These are phyloP conservation scores for Populus simonii DNA, from an alignment of 345 rosid species.

Conservation along the genomic window DNA sequence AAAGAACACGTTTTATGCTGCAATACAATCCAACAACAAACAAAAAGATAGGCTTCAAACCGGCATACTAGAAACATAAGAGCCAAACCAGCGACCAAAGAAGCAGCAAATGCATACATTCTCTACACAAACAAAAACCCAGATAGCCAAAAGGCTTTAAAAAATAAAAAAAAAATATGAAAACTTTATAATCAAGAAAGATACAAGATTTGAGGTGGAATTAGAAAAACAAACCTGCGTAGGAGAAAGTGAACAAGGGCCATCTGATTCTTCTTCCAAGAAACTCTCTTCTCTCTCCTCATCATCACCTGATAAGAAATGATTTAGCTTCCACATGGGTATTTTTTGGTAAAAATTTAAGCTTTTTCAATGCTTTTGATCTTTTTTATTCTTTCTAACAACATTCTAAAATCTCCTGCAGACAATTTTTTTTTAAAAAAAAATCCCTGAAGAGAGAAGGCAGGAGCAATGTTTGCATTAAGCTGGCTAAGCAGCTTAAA, in stretches of 20 bases:
- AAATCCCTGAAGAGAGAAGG: neutral
- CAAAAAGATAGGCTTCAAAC: neutral
- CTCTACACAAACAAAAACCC: slow-evolving; percentile 45
- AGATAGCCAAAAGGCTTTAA: neutral
- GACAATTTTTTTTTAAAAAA: neutral
- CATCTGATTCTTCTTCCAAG: slow-evolving; percentile 65
- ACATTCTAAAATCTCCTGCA: neutral
- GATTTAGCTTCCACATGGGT: slow-evolving; percentile 57
- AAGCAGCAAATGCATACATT: slow-evolving; percentile 68
- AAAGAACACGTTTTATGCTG: neutral
- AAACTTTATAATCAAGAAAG: neutral
- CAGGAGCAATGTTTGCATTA: neutral
- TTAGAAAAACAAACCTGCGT: slow-evolving; percentile 48
- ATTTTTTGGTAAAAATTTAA: neutral
- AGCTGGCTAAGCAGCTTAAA: neutral
- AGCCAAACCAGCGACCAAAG: slow-evolving; percentile 57
- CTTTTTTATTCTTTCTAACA: neutral
- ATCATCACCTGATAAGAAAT: slow-evolving; percentile 45
- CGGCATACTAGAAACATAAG: slow-evolving; percentile 71
- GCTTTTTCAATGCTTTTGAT: neutral
- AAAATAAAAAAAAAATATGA: neutral
- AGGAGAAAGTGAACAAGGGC: slow-evolving; percentile 62
- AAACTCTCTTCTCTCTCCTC: slow-evolving; percentile 44
- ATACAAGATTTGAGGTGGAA: neutral
- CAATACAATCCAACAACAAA: neutral